These are phyloP conservation scores for Amanita polypyramis DNA, from an alignment of 768 basidiomycete genomes.

Conservation along the genomic window DNA sequence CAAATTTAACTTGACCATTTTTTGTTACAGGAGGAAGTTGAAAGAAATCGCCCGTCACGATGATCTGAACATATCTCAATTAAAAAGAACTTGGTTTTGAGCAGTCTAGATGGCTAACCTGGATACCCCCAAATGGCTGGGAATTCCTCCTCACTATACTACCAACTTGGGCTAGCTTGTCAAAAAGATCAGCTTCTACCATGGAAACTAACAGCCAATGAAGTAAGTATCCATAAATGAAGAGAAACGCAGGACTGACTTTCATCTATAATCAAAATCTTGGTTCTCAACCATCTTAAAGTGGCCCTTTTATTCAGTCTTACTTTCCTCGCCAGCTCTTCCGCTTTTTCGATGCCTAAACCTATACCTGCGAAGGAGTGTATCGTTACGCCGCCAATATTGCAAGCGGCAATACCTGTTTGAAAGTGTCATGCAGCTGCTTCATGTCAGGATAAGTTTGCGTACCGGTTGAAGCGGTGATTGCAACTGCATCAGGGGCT, in stretches of 20 bases:
- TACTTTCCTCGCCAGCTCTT: slow-evolving; percentile 54
- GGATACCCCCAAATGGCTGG: slow-evolving; percentile 88
- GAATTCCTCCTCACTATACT: slow-evolving; percentile 46
- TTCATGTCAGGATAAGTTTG: not conserved
- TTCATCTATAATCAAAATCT: slow-evolving; percentile 79
- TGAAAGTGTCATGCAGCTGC: not conserved
- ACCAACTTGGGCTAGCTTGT: slow-evolving; percentile 77
- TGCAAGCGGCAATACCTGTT: slow-evolving; percentile 88
- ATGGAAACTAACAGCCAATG: slow-evolving; percentile 67
- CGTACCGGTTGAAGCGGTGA: slow-evolving; percentile 89
- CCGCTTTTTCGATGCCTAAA: slow-evolving; percentile 56
- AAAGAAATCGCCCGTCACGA: slow-evolving; percentile 97
- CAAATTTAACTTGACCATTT: slow-evolving; percentile 63
- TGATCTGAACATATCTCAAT: slow-evolving; percentile 35
- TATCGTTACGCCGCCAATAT: slow-evolving; percentile 91
- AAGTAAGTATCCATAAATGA: not conserved
- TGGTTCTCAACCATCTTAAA: slow-evolving; percentile 73
- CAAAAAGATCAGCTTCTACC: slow-evolving; percentile 89
- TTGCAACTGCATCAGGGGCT: slow-evolving; percentile 65
- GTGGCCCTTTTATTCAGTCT: slow-evolving; percentile 78
- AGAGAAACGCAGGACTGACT: slow-evolving; percentile 26
- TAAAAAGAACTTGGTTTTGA: not conserved
- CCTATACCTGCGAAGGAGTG: slow-evolving; percentile 97
- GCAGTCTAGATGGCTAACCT: slow-evolving; percentile 32
- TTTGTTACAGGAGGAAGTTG: slow-evolving; percentile 90